These are phyloP conservation scores for Graphiopsis chlorocephala DNA, from an alignment of 2,329 filamentous ascomycete genomes.

Conservation along the genomic window DNA sequence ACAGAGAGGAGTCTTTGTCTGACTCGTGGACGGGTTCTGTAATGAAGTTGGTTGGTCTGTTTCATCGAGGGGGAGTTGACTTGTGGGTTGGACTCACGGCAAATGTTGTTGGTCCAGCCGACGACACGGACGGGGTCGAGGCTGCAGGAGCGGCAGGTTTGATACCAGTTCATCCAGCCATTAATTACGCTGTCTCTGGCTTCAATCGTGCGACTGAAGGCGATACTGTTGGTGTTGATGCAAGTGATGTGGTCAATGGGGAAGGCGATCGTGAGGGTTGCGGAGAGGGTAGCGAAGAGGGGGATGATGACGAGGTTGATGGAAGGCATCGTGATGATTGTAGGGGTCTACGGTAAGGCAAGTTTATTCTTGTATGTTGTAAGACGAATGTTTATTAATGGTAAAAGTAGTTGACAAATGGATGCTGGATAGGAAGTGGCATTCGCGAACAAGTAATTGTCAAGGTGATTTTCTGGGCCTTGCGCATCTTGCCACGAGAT, in stretches of 20 bases:
- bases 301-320: background rate
- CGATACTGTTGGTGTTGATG: background rate
- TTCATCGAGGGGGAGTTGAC: background rate
- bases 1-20: background rate
- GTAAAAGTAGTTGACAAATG: background rate
- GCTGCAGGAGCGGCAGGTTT: background rate
- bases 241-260: background rate
- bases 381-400: background rate
- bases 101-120: background rate
- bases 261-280: background rate
- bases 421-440: background rate
- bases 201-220: background rate
- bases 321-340: background rate
- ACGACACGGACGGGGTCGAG: background rate
- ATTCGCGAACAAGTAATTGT: background rate
- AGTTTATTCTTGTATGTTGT: background rate
- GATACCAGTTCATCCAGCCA: background rate
- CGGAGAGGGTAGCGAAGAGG: background rate
- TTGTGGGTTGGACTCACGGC: background rate
- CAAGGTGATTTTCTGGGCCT: background rate
- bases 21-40: background rate
- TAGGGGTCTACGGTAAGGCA: too few relatives aligned
- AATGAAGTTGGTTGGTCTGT: background rate
- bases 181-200: background rate
- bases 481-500: too few relatives aligned